Conservation (phyloP, 2,329 filamentous ascomycete species). For the Cladophialophora carrionii region DNA sequence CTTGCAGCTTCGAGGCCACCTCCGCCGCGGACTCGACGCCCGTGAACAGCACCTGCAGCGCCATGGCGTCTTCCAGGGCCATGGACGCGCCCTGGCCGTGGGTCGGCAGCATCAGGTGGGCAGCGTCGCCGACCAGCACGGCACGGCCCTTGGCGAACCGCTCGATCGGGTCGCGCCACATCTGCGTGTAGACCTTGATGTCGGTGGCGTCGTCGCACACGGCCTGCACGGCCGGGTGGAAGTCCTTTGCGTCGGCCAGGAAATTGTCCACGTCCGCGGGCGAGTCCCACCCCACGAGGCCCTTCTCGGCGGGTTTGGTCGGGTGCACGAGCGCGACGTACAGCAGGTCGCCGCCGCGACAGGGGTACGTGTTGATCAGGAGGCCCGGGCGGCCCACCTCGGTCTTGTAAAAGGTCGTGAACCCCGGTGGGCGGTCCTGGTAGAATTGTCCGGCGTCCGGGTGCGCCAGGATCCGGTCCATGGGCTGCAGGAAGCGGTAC, state of each 20-base stretch:
- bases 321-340: constrained; percentile 29
- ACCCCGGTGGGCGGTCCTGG: constrained; percentile 22
- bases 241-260: constrained; percentile 22
- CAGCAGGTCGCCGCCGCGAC: constrained; percentile 23
- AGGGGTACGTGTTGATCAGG: constrained; percentile 31
- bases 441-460: constrained; percentile 27
- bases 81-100: constrained; percentile 49
- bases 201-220: constrained; percentile 30
- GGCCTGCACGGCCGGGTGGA: constrained; percentile 30
- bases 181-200: constrained; percentile 31
- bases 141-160: constrained; percentile 57
- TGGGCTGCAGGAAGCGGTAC: constrained; percentile 30
- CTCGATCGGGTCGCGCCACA: constrained; percentile 29
- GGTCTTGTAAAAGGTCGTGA: constrained; percentile 30
- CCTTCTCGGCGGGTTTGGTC: constrained; percentile 27
- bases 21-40: constrained; percentile 4
- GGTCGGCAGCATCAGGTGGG: constrained; percentile 67
- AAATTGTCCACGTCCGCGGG: constrained; percentile 25
- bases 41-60: constrained; percentile 40
- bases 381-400: constrained; percentile 24
- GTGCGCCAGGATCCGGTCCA: constrained; percentile 26
- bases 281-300: constrained; percentile 26
- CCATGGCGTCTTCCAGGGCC: constrained; percentile 43
- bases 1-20: constrained; percentile 15
- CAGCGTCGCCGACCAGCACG: constrained; percentile 66